Base-by-base conservation (phyloP, 306 rosid genomes). In the Heteromeles arbutifolia region DNA sequence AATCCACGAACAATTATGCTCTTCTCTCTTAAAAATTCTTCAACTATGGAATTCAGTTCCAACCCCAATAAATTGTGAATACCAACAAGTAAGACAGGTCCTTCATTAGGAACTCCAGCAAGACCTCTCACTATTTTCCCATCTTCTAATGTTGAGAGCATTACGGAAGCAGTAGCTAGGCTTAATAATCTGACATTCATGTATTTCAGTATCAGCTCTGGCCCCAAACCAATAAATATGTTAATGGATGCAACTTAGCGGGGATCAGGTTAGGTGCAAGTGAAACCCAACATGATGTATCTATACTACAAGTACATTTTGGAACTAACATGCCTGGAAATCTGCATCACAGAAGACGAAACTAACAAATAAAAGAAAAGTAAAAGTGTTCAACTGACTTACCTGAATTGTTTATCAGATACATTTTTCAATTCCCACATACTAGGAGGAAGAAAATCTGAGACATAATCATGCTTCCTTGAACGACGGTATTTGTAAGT, bases 21-120 rank as follows among this genome's bases (percentile, higher is more conserved):
- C 87, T 96, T 92, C 74, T 96, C 87, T 48, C 81, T 89, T 65
- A 90, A 73, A 81, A 92, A 89, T 77, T 70, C 80, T 21, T 92
- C 89, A 21, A 65, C 59, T 8, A 92, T 71, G 26, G 97, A 57
- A 69, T 43, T 31, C 10, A 92, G 72, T 80, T 96, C 98, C 15
- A 88, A 24, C 43, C 99, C 99, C 81, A 96, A 17, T 78, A 96
- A 54, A 79, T 80, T 92, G 87, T 95, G 99, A 85, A 89, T 82
- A 72, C 98, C 99, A 62, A 95, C 93, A 48, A 84, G 67, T 74
- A 95, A 61, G 74, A 92, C 99, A 24, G 99, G 98, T 79, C 99
- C 99, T 79, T 95, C 89, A 43, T 79, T 85, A 10, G 98, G 99
- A 79, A 95, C 93, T 74, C 99, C 97, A 53, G 90, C 77, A 34